These are phyloP conservation scores for Jatropha curcas DNA, from an alignment of 345 rosid species.

Conservation along the genomic window DNA sequence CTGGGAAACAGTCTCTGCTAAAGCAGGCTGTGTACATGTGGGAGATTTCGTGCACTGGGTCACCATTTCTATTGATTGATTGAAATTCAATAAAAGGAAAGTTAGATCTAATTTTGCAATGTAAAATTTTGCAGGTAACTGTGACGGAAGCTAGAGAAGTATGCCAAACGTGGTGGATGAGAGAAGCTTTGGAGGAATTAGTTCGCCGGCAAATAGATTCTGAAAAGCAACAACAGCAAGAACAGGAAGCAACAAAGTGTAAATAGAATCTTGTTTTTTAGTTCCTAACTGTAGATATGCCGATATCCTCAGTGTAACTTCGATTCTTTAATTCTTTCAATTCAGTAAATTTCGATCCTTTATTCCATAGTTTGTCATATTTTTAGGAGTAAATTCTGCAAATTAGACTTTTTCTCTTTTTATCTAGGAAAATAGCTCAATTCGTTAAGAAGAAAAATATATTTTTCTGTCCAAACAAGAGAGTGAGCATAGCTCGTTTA, in stretches of 20 bases:
- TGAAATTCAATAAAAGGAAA: background rate
- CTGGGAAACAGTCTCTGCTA: too few relatives aligned
- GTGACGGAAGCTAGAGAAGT: conserved; percentile 50
- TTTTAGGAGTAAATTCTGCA: too few relatives aligned
- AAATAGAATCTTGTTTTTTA: conserved; percentile 1
- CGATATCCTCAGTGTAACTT: background rate
- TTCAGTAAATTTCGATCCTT: background rate
- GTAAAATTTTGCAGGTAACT: conserved; percentile 24
- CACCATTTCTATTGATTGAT: too few relatives aligned
- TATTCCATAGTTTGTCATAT: background rate
- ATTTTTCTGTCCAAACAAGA: too few relatives aligned
- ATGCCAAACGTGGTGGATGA: conserved; percentile 55
- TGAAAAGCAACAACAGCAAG: background rate
- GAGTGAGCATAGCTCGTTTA: too few relatives aligned
- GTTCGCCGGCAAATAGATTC: conserved; percentile 8
- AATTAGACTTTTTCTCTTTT: too few relatives aligned
- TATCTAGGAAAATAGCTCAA: too few relatives aligned
- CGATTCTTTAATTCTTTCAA: conserved; percentile 19
- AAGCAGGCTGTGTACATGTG: too few relatives aligned
- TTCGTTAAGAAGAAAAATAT: too few relatives aligned
- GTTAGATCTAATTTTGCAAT: background rate
- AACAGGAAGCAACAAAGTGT: background rate
- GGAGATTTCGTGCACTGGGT: too few relatives aligned
- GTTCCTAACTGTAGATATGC: background rate
- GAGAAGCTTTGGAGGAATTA: conserved; percentile 54